These are phyloP conservation scores for Ploettnerulaceae sp. DNA, from an alignment of 2,329 filamentous ascomycete genomes.

Conservation along the genomic window DNA sequence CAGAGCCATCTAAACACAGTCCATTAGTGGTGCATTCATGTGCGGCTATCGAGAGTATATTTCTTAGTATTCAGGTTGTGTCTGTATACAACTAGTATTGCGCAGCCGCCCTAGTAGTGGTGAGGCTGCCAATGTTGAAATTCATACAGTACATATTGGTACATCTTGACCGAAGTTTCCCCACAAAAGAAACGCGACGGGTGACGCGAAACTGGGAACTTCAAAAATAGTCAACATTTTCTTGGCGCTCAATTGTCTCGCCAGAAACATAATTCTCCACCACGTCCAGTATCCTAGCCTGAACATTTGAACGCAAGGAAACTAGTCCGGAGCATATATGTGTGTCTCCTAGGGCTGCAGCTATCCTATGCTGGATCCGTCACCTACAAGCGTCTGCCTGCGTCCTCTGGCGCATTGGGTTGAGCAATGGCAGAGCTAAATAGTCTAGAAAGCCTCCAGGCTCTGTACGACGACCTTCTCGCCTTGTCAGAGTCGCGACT, in stretches of 20 bases:
- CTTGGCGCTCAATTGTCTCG: constrained; percentile 1
- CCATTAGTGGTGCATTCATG: too few species aligned
- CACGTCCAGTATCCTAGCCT: background rate
- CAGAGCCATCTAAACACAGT: too few species aligned
- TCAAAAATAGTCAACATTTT: constrained; percentile 7
- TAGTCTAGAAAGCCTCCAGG: constrained; percentile 71
- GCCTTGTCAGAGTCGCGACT: constrained; percentile 68
- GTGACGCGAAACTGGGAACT: too few species aligned
- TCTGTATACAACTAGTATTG: too few species aligned
- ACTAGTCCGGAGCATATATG: constrained; percentile 1
- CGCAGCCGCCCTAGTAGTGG: too few species aligned
- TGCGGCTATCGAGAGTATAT: too few species aligned
- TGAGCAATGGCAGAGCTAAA: constrained; percentile 64
- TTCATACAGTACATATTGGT: too few species aligned
- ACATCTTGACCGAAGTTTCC: too few species aligned
- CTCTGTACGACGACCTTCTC: constrained; percentile 79
- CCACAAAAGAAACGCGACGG: too few species aligned
- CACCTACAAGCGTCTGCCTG: constrained; percentile 11
- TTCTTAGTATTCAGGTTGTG: too few species aligned
- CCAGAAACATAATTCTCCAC: background rate
- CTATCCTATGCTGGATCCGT: constrained; percentile 17
- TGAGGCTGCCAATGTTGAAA: too few species aligned
- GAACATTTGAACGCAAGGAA: background rate
- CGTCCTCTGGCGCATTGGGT: constrained; percentile 24
- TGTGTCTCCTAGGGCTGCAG: constrained; percentile 5